phyloP scores from a whole-genome alignment of 352 stramenopile genomes.

The Pythium sukuiense region DNA sequence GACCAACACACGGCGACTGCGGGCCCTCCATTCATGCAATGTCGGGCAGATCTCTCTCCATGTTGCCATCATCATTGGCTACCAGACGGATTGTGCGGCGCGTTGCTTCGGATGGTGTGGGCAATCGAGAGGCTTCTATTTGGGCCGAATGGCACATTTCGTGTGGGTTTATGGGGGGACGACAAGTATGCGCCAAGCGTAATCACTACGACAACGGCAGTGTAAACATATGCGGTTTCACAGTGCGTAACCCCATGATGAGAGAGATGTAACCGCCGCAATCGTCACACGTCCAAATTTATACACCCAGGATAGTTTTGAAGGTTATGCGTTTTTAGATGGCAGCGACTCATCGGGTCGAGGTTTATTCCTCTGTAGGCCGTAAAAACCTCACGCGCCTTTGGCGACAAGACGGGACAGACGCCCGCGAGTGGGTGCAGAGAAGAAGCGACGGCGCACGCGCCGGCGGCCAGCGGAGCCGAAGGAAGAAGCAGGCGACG shows the following conservation, averaged over 20 bases:
- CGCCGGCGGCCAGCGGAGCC: not conserved
- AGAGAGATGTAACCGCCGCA: not conserved
- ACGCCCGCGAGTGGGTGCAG: conserved; percentile 15
- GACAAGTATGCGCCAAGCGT: not conserved
- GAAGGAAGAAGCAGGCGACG: not conserved
- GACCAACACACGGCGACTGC: not conserved
- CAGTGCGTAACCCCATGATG: not conserved
- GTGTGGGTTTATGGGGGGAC: not conserved
- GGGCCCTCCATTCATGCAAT: not conserved
- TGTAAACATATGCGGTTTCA: not conserved
- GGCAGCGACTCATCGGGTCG: not conserved
- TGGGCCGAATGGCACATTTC: not conserved
- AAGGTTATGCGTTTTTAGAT: not conserved
- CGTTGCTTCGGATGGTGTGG: not conserved
- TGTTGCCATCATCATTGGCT: not conserved
- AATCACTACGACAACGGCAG: not conserved
- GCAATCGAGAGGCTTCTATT: not conserved
- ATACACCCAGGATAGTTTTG: not conserved
- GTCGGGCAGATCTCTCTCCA: not conserved
- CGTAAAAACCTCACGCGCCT: conserved; percentile 15
- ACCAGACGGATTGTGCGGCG: not conserved
- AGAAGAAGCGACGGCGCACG: conserved; percentile 11
- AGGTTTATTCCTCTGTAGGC: not conserved
- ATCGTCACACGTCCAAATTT: not conserved
- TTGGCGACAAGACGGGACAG: conserved; percentile 21